Conservation (phyloP, 768 basidiomycete genomes). For the Hygrophoropsis aurantiaca region DNA sequence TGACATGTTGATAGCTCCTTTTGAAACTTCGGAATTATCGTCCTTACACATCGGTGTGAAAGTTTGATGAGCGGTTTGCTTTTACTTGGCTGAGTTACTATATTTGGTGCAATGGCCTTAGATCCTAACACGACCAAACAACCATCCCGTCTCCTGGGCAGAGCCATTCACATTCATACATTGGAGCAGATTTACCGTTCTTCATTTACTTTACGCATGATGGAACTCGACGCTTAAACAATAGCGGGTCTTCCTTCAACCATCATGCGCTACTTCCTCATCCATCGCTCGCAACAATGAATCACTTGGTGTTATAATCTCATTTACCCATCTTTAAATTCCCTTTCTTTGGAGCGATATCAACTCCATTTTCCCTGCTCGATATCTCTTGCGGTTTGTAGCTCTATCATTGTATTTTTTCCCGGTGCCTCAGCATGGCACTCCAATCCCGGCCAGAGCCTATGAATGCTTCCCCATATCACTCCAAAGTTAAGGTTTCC, state of each 20-base stretch:
- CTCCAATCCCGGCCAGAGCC: slow-evolving; percentile 47
- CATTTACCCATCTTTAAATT: too few relatives aligned
- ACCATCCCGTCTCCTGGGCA: not conserved
- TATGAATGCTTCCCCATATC: slow-evolving; percentile 81
- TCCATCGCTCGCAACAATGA: too few relatives aligned
- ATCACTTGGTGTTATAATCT: too few relatives aligned
- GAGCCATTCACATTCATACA: too few relatives aligned
- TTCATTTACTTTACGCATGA: not conserved
- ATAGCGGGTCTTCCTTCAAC: not conserved
- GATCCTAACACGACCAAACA: slow-evolving; percentile 21
- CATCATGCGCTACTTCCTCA: too few relatives aligned
- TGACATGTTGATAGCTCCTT: too few relatives aligned
- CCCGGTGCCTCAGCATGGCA: slow-evolving; percentile 19
- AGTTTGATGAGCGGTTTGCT: too few relatives aligned
- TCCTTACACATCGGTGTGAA: too few relatives aligned
- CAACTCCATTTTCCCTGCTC: not conserved
- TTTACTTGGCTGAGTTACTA: too few relatives aligned
- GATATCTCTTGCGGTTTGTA: not conserved
- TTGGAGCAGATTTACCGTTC: not conserved
- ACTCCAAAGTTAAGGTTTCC: slow-evolving; percentile 75
- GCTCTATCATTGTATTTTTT: not conserved
- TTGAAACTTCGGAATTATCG: too few relatives aligned
- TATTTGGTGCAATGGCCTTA: too few relatives aligned
- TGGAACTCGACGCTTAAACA: slow-evolving; percentile 2
- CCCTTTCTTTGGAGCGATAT: too few relatives aligned